Conservation (phyloP, 352 stramenopile species). For the Elongisporangium undulatum region DNA sequence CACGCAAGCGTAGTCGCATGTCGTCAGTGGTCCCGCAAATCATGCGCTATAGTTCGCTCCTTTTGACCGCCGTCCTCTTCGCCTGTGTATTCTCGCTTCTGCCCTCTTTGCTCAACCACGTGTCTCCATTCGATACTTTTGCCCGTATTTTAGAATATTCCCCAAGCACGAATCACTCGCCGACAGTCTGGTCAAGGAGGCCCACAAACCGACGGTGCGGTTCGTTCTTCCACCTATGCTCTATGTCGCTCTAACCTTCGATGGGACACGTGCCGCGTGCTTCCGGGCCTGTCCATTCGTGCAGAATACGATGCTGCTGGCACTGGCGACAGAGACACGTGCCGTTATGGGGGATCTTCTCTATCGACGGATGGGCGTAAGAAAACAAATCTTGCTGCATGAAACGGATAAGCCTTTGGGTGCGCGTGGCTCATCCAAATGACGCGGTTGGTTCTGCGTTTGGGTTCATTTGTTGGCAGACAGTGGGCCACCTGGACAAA, state of each 20-base stretch:
- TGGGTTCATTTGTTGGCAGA: conserved; percentile 12
- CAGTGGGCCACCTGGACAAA: conserved; percentile 36
- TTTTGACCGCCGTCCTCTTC: background rate
- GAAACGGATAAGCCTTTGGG: conserved; percentile 1
- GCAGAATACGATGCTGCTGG: conserved; percentile 34
- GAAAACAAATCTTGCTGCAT: conserved; percentile 2
- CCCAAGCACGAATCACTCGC: conserved; percentile 34
- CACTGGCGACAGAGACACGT: conserved; percentile 11
- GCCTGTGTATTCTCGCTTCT: background rate
- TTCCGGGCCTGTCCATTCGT: conserved; percentile 5
- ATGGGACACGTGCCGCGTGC: background rate
- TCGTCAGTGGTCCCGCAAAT: conserved; percentile 7
- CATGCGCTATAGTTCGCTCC: background rate
- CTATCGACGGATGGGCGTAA: conserved; percentile 31
- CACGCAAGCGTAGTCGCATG: conserved; percentile 14
- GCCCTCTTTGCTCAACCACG: background rate
- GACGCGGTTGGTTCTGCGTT: background rate
- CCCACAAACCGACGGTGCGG: conserved; percentile 10
- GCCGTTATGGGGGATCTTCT: conserved; percentile 38
- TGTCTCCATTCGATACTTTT: background rate
- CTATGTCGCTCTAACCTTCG: conserved; percentile 1
- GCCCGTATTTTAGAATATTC: conserved; percentile 19
- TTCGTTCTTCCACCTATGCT: background rate
- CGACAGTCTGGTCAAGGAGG: conserved; percentile 25
- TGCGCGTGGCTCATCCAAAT: background rate